These are phyloP conservation scores for Stellera chamaejasme DNA, from an alignment of 345 rosid species.

Conservation along the genomic window DNA sequence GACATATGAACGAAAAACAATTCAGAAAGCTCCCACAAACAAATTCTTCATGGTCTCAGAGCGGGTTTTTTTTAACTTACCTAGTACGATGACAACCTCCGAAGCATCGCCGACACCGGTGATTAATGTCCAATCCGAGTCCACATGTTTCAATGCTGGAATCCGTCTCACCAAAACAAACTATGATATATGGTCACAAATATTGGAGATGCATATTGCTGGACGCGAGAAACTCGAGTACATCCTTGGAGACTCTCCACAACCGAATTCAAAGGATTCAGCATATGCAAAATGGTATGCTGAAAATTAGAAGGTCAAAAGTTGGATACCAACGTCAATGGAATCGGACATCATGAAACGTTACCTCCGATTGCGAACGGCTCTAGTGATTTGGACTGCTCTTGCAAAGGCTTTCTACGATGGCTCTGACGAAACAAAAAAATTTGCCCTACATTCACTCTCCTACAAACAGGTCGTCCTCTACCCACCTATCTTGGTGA, in stretches of 20 bases:
- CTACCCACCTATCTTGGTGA: background rate
- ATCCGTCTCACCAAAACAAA: background rate
- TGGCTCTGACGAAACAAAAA: background rate
- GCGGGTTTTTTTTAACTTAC: too few relatives aligned
- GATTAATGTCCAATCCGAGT: background rate
- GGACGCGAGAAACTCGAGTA: background rate
- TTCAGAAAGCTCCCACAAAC: too few relatives aligned
- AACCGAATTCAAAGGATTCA: background rate
- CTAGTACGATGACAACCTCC: too few relatives aligned
- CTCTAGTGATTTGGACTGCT: background rate
- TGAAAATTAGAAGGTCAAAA: background rate
- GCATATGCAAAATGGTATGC: background rate
- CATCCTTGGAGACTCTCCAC: background rate
- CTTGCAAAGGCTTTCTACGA: slow-evolving; percentile 3
- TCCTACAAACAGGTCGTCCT: background rate
- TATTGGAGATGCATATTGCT: slow-evolving; percentile 1
- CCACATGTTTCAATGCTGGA: background rate
- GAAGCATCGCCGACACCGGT: background rate
- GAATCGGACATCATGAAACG: background rate
- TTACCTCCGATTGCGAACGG: background rate
- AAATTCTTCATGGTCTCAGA: too few relatives aligned
- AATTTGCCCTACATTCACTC: background rate
- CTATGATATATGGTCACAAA: slow-evolving; percentile 1
- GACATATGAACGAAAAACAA: too few relatives aligned
- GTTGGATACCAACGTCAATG: background rate